phyloP scores from a whole-genome alignment of 768 basidiomycete genomes.

The Tylopilus vinaceipallidus region DNA sequence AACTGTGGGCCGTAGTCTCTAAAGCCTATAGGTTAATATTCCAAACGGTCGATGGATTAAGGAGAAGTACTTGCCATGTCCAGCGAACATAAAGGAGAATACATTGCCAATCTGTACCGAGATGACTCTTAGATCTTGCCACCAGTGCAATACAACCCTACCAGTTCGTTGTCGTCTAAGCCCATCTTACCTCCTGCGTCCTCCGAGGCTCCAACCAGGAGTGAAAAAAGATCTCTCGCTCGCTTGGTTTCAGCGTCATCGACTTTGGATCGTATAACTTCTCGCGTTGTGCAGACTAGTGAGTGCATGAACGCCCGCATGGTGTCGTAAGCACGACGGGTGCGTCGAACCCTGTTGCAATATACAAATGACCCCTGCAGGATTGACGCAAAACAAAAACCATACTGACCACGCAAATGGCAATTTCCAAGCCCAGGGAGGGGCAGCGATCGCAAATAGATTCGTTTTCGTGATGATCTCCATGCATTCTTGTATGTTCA shows the following conservation, averaged over 20 bases:
- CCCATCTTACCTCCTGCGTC: conserved; percentile 14
- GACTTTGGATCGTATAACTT: conserved; percentile 8
- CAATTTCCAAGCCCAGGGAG: conserved; percentile 24
- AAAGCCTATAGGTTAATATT: background rate
- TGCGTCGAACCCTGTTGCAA: conserved; percentile 18
- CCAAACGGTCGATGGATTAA: background rate
- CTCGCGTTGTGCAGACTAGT: conserved; percentile 7
- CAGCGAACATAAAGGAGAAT: conserved; percentile 53
- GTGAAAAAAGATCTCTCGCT: conserved; percentile 21
- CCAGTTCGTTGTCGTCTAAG: conserved; percentile 20
- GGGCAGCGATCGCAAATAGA: conserved; percentile 17
- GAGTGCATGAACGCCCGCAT: conserved; percentile 21
- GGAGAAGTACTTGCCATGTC: conserved; percentile 42
- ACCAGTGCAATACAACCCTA: background rate
- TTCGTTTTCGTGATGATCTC: conserved; percentile 10
- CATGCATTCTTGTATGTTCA: conserved; percentile 22
- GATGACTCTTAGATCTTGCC: background rate
- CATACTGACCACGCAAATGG: conserved; percentile 18
- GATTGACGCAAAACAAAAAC: background rate
- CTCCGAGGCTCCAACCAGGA: conserved; percentile 22
- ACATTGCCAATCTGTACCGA: conserved; percentile 49
- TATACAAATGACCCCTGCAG: background rate
- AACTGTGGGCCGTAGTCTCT: conserved; percentile 35
- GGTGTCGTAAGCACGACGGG: conserved; percentile 20
- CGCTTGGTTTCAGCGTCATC: background rate